A percentile compares a stretch with the other conserved stretches of the same genome.
phyloP scores from a whole-genome alignment of 1,139 yeast genomes.

The Geotrichum klebahnii region DNA sequence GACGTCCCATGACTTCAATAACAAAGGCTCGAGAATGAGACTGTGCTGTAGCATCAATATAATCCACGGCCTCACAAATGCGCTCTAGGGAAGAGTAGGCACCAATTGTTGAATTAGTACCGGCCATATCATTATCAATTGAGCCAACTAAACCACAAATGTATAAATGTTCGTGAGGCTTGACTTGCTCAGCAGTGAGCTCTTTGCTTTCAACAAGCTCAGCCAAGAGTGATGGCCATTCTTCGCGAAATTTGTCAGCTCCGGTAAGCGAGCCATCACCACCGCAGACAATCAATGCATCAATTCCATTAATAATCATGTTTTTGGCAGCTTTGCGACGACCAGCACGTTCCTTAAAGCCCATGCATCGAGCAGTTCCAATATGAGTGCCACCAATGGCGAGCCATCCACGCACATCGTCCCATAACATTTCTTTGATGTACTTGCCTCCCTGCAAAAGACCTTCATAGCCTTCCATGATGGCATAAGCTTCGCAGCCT shows the following conservation, averaged over 20 bases:
- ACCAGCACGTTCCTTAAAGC: slow-evolving; percentile 79
- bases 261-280: slow-evolving; percentile 98
- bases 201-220: slow-evolving; percentile 58
- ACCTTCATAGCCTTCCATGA: slow-evolving; percentile 94
- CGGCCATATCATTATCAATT: slow-evolving; percentile 95
- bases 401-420: slow-evolving; percentile 87
- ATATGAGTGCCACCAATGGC: slow-evolving; percentile 91
- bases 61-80: slow-evolving; percentile 89
- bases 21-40: slow-evolving; percentile 97
- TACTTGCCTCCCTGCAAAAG: slow-evolving; percentile 74
- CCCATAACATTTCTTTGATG: slow-evolving; percentile 80
- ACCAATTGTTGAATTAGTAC: slow-evolving; percentile 94
- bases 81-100: slow-evolving; percentile 91
- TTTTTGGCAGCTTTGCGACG: slow-evolving; percentile 78
- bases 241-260: slow-evolving; percentile 87
- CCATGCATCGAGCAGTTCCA: slow-evolving; percentile 92
- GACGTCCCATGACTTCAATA: slow-evolving; percentile 98
- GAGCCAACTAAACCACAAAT: slow-evolving; percentile 96
- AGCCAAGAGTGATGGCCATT: slow-evolving; percentile 82
- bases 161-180: slow-evolving; percentile 66
- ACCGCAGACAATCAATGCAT: slow-evolving; percentile 95
- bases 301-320: slow-evolving; percentile 83
- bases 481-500: slow-evolving; percentile 93
- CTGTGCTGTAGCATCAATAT: slow-evolving; percentile 93
- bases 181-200: slow-evolving; percentile 55